These are phyloP conservation scores for Asclepias syriaca DNA, from an alignment of 257 asterid genomes.

Conservation along the genomic window DNA sequence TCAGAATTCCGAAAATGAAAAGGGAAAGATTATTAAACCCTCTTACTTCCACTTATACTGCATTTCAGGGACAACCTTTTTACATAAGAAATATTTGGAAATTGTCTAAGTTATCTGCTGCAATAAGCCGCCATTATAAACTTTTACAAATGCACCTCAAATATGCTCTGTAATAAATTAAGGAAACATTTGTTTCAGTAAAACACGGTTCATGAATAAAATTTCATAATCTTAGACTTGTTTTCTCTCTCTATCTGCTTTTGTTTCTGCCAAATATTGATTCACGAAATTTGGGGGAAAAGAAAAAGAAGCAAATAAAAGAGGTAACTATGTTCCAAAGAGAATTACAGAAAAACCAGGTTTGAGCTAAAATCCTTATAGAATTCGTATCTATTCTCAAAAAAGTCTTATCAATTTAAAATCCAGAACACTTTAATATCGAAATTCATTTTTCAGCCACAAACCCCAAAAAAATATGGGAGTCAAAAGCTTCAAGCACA, in stretches of 20 bases:
- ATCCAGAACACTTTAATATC: neutral
- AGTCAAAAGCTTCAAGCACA: slow-evolving; percentile 8
- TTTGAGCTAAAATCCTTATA: neutral
- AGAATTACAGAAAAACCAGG: neutral
- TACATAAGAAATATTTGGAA: neutral
- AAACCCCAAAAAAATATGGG: slow-evolving; percentile 5
- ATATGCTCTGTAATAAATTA: neutral
- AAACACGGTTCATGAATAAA: neutral
- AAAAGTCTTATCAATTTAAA: neutral
- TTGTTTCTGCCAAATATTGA: neutral
- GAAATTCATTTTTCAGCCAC: slow-evolving; percentile 12
- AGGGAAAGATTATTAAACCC: neutral
- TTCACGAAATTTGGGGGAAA: neutral
- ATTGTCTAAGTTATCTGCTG: neutral
- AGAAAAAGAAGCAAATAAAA: neutral
- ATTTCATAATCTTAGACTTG: neutral
- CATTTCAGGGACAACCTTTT: neutral
- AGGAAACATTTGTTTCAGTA: neutral
- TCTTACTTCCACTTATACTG: neutral
- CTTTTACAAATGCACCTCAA: neutral
- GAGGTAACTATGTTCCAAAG: neutral
- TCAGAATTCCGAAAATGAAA: slow-evolving; percentile 9
- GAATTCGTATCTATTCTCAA: neutral
- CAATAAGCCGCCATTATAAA: neutral
- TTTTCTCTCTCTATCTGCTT: neutral